Evolutionary conservation across 371 early-diverging fungal species (phyloP).

Genomic region (Blyttiomyces sp.): DNA sequence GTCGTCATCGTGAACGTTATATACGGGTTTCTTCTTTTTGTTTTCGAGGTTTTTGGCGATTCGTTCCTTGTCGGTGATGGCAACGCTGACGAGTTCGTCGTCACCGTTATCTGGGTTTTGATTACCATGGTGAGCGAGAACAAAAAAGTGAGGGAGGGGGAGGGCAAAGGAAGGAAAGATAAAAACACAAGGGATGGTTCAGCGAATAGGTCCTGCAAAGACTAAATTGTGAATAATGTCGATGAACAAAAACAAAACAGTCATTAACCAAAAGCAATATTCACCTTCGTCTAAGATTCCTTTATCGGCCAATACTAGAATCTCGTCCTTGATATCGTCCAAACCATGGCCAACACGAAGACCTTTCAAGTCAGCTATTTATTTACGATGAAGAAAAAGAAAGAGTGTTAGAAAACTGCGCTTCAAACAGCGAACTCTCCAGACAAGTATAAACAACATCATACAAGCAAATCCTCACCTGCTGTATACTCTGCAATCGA

Average conservation of each 20-base stretch:
- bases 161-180: no score
- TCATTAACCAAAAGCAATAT: neutral
- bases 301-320: slow-evolving; percentile 84
- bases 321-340: slow-evolving; percentile 71
- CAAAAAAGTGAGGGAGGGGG: neutral
- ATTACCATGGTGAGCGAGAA: neutral
- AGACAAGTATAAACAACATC: no score
- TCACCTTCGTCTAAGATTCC: slow-evolving; percentile 63
- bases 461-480: no score
- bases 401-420: slow-evolving; percentile 18
- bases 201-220: no score
- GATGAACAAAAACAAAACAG: neutral
- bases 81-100: slow-evolving; percentile 70
- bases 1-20: slow-evolving; percentile 80
- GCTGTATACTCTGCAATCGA: slow-evolving; percentile 31
- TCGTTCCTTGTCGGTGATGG: slow-evolving; percentile 66
- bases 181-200: no score
- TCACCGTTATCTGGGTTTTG: slow-evolving; percentile 46
- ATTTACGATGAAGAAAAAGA: slow-evolving; percentile 10
- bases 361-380: slow-evolving; percentile 65
- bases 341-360: slow-evolving; percentile 75
- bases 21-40: slow-evolving; percentile 67
- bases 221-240: no score
- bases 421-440: neutral
- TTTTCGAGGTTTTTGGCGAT: slow-evolving; percentile 70